Base-by-base conservation (phyloP, 2,329 filamentous ascomycete species). In the Colletotrichum sojae region DNA sequence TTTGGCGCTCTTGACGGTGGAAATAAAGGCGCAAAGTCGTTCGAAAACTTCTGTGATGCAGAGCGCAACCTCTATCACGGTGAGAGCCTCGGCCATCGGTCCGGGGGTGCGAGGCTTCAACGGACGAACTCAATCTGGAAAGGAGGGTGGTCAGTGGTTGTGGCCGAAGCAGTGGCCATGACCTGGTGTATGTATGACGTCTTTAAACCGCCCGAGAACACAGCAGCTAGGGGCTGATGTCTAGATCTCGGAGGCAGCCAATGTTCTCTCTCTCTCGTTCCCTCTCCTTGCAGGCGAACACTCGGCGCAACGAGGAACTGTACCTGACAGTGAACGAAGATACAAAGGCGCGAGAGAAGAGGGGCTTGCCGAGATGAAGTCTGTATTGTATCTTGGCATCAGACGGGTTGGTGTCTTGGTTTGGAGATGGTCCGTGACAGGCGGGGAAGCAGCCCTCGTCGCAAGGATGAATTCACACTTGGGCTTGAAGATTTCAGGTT, bases 1-100 rank as follows among this genome's bases (percentile, higher is more conserved):
- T 31, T 73, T 73, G 60, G 73, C 73, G n/a, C 69, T 49, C 43
- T 70, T 73, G n/a, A 73, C 71, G 2, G 59, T 25, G 31, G 55
- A 60, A 27, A 72, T 59, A 51, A 70, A 75, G 27, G 48, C 63
- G 51, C 70, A 73, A 51, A 74, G 70, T n/a, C 70, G 51, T 6
- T 72, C 57, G 16, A 74, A 67, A 18, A 75, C 68, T 13, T 69
- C 63, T 9, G 73, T 67, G 22, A 74, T 67, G 57, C 49, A 63
- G 20, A 72, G 49, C 22, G 71, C 73, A 5, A 72, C 68, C 59
- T 75, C 71, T 49, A 74, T n/a, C 20, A 69, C 66, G 20, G 66
- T 68, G 25, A 74, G 43, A 5, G 60, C 71, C 56, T 74, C 72
- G 9, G 71, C 72, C 73, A 75, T 74, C 22, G 43, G 18, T 40